Percentiles rank a stretch among this genome's conserved stretches.
Evolutionary conservation across 257 asterid genomes (phyloP).

Genomic region (Agastache rugosa): DNA sequence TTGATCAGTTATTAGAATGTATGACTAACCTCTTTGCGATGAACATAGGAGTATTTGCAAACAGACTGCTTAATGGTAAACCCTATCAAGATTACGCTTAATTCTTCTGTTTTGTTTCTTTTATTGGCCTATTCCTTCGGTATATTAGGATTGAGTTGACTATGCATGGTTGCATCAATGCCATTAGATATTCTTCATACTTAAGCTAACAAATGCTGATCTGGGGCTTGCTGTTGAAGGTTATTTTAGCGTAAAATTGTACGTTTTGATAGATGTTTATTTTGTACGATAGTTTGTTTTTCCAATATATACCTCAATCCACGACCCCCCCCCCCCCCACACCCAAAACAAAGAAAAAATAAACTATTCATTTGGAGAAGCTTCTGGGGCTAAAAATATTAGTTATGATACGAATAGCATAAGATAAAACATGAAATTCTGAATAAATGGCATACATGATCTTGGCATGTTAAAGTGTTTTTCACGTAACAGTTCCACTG

Average conservation of each 20-base stretch:
- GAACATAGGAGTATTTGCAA: constrained; percentile 64
- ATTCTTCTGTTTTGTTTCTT: not conserved
- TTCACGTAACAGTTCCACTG: not conserved
- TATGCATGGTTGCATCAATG: constrained; percentile 1
- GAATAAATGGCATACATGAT: not conserved
- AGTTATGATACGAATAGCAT: not conserved
- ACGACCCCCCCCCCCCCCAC: too few relatives aligned
- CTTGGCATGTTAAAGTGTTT: not conserved
- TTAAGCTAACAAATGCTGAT: not conserved
- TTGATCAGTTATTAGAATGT: constrained; percentile 66
- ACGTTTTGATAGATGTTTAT: not conserved
- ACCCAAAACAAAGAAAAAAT: too few relatives aligned
- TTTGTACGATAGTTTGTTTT: not conserved
- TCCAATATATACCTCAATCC: not conserved
- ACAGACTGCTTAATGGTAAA: constrained; percentile 69
- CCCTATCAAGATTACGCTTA: constrained; percentile 68
- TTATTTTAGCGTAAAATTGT: not conserved
- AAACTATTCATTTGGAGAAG: not conserved
- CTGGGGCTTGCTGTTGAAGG: not conserved
- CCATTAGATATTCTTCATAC: not conserved
- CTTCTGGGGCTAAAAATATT: not conserved
- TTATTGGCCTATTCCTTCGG: not conserved
- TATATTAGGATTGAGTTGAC: not conserved
- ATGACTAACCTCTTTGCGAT: constrained; percentile 80
- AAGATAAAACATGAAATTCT: not conserved